phyloP scores from a whole-genome alignment of 2,329 filamentous ascomycete genomes.

The Ophiostoma triangulosporum region DNA sequence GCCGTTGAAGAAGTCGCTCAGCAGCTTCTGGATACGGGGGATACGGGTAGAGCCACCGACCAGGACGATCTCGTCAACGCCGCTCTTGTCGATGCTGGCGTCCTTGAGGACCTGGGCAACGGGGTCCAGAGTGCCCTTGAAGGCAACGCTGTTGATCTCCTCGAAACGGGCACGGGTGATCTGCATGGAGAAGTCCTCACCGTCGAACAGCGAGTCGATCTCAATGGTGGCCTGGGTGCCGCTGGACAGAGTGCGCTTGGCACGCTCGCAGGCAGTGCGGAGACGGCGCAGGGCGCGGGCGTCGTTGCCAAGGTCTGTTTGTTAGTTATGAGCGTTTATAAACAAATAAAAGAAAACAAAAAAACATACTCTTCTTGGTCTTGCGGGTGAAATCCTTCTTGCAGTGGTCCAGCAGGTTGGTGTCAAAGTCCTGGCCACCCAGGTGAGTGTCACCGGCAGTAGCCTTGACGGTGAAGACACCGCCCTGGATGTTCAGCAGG shows the following conservation, averaged over 20 bases:
- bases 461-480: slow-evolving; percentile 98
- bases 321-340: background rate
- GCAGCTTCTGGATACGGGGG: slow-evolving; percentile 95
- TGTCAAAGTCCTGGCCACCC: slow-evolving; percentile 94
- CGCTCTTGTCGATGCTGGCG: slow-evolving; percentile 71
- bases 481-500: slow-evolving; percentile 94
- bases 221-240: slow-evolving; percentile 95
- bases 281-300: slow-evolving; percentile 89
- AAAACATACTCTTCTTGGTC: slow-evolving; percentile 12
- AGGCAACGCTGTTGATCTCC: slow-evolving; percentile 92
- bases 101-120: slow-evolving; percentile 97
- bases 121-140: slow-evolving; percentile 83
- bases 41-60: slow-evolving; percentile 99
- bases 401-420: slow-evolving; percentile 89
- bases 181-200: slow-evolving; percentile 92
- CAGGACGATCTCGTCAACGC: slow-evolving; percentile 95
- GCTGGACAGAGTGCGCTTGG: slow-evolving; percentile 97
- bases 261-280: slow-evolving; percentile 95
- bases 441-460: slow-evolving; percentile 96
- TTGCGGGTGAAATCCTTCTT: slow-evolving; percentile 59
- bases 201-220: slow-evolving; percentile 97
- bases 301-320: slow-evolving; percentile 50
- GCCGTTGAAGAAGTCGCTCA: slow-evolving; percentile 97
- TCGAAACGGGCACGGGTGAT: slow-evolving; percentile 99
- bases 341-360: background rate